Evolutionary conservation across 352 stramenopile species (phyloP).

Genomic region (Pythium coloratum): DNA sequence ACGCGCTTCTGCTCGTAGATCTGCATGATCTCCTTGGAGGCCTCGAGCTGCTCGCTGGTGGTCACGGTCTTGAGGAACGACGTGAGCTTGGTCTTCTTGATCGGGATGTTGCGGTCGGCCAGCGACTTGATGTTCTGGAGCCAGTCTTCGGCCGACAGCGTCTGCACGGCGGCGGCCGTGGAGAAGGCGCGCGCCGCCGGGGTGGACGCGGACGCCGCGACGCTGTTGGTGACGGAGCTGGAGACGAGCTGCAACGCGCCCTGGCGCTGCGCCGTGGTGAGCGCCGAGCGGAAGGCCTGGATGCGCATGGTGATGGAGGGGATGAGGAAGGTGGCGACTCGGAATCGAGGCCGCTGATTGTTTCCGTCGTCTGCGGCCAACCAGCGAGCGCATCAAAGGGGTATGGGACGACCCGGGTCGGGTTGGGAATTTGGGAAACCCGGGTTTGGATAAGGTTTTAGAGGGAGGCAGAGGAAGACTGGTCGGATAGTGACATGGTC

Average conservation of each 20-base stretch:
- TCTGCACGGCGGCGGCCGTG: slow-evolving; percentile 27
- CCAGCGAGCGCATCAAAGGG: background rate
- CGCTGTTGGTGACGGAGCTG: background rate
- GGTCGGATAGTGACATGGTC: background rate
- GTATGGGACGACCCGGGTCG: background rate
- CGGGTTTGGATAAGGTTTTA: background rate
- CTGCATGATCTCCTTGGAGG: slow-evolving; percentile 85
- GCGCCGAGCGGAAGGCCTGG: slow-evolving; percentile 67
- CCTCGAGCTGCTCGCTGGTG: slow-evolving; percentile 76
- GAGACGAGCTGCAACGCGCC: slow-evolving; percentile 35
- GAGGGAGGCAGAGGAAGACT: background rate
- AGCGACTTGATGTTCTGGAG: slow-evolving; percentile 79
- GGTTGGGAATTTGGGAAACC: background rate
- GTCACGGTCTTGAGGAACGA: slow-evolving; percentile 84
- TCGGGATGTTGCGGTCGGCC: slow-evolving; percentile 71
- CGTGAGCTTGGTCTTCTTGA: slow-evolving; percentile 84
- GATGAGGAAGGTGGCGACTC: background rate
- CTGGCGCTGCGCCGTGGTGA: slow-evolving; percentile 55
- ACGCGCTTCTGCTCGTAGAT: slow-evolving; percentile 87
- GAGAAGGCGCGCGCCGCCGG: slow-evolving; percentile 35
- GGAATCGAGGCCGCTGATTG: background rate
- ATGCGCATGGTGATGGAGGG: slow-evolving; percentile 37
- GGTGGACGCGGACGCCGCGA: background rate
- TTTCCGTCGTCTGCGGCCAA: background rate
- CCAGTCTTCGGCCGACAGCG: slow-evolving; percentile 69